Percentiles rank a stretch among this genome's conserved stretches.
These are phyloP conservation scores for Saturnispora gosingensis DNA, from an alignment of 805 yeast genomes.

Conservation along the genomic window DNA sequence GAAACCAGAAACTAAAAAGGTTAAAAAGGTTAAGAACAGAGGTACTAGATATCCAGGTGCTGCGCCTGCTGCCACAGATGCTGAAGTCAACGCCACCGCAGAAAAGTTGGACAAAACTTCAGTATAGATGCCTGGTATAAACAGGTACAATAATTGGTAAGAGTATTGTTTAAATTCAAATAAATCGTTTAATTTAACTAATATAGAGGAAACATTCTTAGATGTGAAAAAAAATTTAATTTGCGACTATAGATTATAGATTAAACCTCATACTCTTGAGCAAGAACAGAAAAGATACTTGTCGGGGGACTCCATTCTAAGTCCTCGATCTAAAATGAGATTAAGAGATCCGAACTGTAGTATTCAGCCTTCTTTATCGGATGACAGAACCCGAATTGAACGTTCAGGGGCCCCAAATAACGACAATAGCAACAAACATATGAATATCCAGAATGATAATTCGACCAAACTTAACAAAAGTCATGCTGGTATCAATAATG, in stretches of 20 bases:
- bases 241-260: not conserved
- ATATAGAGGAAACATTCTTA: not conserved
- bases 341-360: not conserved
- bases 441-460: not conserved
- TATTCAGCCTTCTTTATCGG: not conserved
- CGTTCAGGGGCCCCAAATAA: not conserved
- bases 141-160: not conserved
- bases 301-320: not conserved
- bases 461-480: not conserved
- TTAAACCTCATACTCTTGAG: not conserved
- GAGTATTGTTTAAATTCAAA: not conserved
- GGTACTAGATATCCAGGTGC: slow-evolving; percentile 87
- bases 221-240: not conserved
- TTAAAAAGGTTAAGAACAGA: slow-evolving; percentile 74
- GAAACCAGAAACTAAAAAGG: slow-evolving; percentile 47
- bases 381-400: not conserved
- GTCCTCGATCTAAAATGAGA: not conserved
- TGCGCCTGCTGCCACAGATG: slow-evolving; percentile 20
- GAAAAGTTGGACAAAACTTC: slow-evolving; percentile 33
- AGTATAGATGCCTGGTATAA: slow-evolving; percentile 17
- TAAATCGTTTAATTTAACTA: not conserved
- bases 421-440: not conserved
- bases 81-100: slow-evolving; percentile 27
- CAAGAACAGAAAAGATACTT: not conserved
- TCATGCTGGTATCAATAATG: not conserved